These are phyloP conservation scores for Penicillium antarcticum DNA, from an alignment of 495 filamentous ascomycete species.

Conservation along the genomic window DNA sequence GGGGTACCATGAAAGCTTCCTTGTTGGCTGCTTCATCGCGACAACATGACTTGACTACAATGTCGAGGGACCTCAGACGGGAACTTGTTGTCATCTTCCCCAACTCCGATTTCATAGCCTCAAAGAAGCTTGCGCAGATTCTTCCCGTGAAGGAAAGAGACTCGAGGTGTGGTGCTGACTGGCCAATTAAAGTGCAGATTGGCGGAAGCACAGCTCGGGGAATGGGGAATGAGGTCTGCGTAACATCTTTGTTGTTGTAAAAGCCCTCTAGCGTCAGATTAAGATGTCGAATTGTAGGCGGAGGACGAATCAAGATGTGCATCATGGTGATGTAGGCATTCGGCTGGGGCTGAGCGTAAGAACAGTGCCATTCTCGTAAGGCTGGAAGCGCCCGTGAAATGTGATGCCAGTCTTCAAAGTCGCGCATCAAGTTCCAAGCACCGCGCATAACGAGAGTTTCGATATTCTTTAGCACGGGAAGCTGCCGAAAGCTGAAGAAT, in stretches of 20 bases:
- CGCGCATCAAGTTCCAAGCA: slow-evolving; percentile 71
- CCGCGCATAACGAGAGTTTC: slow-evolving; percentile 67
- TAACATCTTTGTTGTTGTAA: slow-evolving; percentile 54
- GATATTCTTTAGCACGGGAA: slow-evolving; percentile 44
- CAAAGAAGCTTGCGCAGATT: slow-evolving; percentile 58
- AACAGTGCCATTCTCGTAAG: slow-evolving; percentile 67
- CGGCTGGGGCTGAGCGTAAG: slow-evolving; percentile 65
- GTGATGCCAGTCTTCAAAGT: slow-evolving; percentile 58
- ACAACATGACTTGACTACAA: slow-evolving; percentile 69
- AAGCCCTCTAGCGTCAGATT: slow-evolving; percentile 67
- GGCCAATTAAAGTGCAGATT: slow-evolving; percentile 58
- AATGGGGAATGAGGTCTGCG: slow-evolving; percentile 10
- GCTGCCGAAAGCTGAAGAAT: slow-evolving; percentile 22
- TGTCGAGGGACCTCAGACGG: slow-evolving; percentile 58
- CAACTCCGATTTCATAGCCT: slow-evolving; percentile 13
- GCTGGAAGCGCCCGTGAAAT: slow-evolving; percentile 59
- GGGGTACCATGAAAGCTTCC: no score
- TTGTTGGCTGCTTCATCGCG: slow-evolving; percentile 26
- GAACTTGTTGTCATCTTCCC: slow-evolving; percentile 31
- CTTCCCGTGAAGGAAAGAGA: slow-evolving; percentile 65
- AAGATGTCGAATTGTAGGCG: slow-evolving; percentile 53
- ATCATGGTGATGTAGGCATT: slow-evolving; percentile 66
- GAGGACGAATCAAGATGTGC: slow-evolving; percentile 49
- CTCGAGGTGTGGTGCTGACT: slow-evolving; percentile 54
- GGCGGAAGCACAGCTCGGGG: slow-evolving; percentile 21